A percentile compares a stretch with the other conserved stretches of the same genome.
Conservation (phyloP, 139 green algal genomes). For the Micractinium conductrix region DNA sequence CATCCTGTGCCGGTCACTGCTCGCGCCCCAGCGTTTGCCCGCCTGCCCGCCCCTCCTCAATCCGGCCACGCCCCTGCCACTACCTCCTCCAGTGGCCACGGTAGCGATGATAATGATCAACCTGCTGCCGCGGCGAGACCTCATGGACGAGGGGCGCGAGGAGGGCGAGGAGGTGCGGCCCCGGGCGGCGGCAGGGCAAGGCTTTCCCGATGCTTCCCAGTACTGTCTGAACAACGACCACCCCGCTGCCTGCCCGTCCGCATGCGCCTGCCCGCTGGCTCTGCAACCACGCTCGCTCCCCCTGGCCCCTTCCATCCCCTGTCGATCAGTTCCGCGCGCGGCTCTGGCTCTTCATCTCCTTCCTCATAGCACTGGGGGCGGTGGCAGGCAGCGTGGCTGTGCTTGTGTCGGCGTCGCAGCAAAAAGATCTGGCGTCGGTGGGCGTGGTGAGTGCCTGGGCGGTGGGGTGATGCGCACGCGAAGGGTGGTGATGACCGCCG, state of each 20-base stretch:
- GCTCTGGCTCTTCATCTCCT: constrained; percentile 54
- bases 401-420: constrained; percentile 38
- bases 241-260: not conserved
- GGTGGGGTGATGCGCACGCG: no score
- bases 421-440: constrained; percentile 12
- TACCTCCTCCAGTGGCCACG: constrained; percentile 41
- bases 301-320: not conserved
- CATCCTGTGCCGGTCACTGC: no score
- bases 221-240: not conserved
- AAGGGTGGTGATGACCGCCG: no score
- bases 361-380: constrained; percentile 41
- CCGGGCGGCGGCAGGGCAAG: no score
- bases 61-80: not conserved
- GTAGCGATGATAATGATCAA: constrained; percentile 59
- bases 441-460: constrained; percentile 48
- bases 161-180: constrained; percentile 35
- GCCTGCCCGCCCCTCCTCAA: not conserved
- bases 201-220: not conserved
- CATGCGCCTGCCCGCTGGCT: not conserved
- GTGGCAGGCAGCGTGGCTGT: constrained; percentile 56
- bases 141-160: constrained; percentile 38
- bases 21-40: no score
- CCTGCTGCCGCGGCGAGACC: constrained; percentile 38
- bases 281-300: not conserved
- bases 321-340: constrained; percentile 46